Evolutionary conservation across 2,329 filamentous ascomycete genomes (phyloP).

Genomic region (Bipolaris oryzae): DNA sequence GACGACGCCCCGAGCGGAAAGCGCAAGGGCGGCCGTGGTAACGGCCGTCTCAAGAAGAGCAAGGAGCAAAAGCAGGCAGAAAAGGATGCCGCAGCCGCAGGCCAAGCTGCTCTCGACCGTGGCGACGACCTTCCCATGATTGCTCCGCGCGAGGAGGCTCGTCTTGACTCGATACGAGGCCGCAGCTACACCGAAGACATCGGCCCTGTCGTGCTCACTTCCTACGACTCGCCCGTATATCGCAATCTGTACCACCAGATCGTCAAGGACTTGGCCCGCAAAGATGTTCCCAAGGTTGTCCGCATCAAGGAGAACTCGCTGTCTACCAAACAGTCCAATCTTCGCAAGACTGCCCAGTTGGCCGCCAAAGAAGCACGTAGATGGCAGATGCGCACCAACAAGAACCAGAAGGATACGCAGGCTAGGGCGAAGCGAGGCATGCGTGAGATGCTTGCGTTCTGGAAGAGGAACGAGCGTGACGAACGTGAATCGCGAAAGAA

Average conservation of each 20-base stretch:
- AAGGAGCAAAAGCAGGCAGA: slow-evolving; percentile 74
- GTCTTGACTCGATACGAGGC: slow-evolving; percentile 51
- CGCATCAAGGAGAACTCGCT: slow-evolving; percentile 87
- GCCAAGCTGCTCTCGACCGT: slow-evolving; percentile 81
- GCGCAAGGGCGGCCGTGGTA: slow-evolving; percentile 59
- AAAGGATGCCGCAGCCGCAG: slow-evolving; percentile 80
- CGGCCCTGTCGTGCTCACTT: slow-evolving; percentile 48
- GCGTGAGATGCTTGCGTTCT: slow-evolving; percentile 99
- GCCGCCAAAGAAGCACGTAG: slow-evolving; percentile 96
- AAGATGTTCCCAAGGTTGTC: slow-evolving; percentile 90
- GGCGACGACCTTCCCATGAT: slow-evolving; percentile 72
- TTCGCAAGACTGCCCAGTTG: slow-evolving; percentile 95
- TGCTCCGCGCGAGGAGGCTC: slow-evolving; percentile 64
- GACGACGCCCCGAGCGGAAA: slow-evolving; percentile 57
- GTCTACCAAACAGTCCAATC: slow-evolving; percentile 87
- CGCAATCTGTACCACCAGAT: slow-evolving; percentile 98
- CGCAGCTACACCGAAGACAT: slow-evolving; percentile 58
- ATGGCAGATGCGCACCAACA: slow-evolving; percentile 97
- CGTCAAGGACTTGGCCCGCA: slow-evolving; percentile 90
- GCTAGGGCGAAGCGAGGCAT: slow-evolving; percentile 96
- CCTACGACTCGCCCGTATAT: slow-evolving; percentile 88
- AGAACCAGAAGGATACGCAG: slow-evolving; percentile 97
- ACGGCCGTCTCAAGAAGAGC: slow-evolving; percentile 82
- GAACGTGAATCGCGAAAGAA: slow-evolving; percentile 93
- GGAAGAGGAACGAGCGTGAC: slow-evolving; percentile 98